Evolutionary conservation across 805 yeast genomes (phyloP), one percentile per base, ranked within the genome.

Genomic region (Kluyveromyces aestuarii): DNA sequence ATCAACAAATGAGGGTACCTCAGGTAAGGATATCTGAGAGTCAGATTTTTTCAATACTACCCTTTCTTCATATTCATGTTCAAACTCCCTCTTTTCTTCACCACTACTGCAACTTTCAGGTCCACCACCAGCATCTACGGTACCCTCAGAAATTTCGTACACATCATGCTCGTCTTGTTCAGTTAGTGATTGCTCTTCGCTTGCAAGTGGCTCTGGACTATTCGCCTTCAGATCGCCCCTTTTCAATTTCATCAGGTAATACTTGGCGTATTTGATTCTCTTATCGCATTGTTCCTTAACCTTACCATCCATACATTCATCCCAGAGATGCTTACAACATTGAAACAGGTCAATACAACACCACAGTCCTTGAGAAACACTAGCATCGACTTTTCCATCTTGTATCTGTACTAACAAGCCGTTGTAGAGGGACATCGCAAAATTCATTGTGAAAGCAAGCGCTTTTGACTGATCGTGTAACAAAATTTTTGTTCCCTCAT

Each of bases 391-490:
- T 68, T 75, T 48, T 62, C 67, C 30, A 74, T 81, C 2, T 84
- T 83, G 37, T 59, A 63, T 37, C 67, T 75, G 40, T 72, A 57
- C 3, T 72, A 70, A 8, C 64, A 67, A 52, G 72, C 51, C 72
- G 40, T 76, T 77, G 62, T 85, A 82, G 18, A 87, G 70, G 41
- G 73, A 68, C 58, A 75, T 70, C 2, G 82, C 76, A 61, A 87
- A 85, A 50, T 73, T 73, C 51, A 75, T 68, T 5, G 80, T 73
- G 50, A 82, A 77, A 2, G 73, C 74, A 49, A 72, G 71, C 8
- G 82, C 77, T n/a, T 81, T 72, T 10, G 72, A 75, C 52, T 80
- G 81, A 55, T 84, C 87, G 27, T 66, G 67, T 17, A 90, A 67
- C 11, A 87, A 72, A 55, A 18, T 69, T 55, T 36, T 54, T 54